A percentile compares a stretch with the other conserved stretches of the same genome.
These are phyloP conservation scores for Stagonosporopsis chrysanthemi DNA, from an alignment of 2,329 filamentous ascomycete species.

Conservation along the genomic window DNA sequence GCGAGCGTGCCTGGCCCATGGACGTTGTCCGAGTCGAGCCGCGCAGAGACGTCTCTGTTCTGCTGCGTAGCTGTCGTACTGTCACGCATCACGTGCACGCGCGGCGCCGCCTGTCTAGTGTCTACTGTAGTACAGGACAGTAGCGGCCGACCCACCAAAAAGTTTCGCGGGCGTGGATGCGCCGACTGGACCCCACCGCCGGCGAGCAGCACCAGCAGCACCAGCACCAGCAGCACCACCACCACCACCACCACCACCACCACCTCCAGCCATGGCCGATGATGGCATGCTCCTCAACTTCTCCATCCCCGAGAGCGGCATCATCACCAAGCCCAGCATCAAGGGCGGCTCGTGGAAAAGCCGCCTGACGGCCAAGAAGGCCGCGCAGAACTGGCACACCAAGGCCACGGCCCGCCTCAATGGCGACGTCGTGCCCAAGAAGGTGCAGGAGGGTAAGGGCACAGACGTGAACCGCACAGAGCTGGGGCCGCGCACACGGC, in stretches of 20 bases:
- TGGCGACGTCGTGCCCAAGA: conserved; percentile 37
- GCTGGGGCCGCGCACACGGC: conserved; percentile 35
- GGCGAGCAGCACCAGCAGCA: conserved; percentile 2
- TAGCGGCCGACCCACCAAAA: conserved; percentile 24
- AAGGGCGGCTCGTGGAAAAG: conserved; percentile 96
- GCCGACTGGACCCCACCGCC: neutral
- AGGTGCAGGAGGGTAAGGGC: conserved; percentile 25
- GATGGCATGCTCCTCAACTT: conserved; percentile 97
- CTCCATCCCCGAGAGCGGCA: conserved; percentile 72
- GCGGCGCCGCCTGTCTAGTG: conserved; percentile 1
- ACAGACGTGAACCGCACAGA: conserved; percentile 43
- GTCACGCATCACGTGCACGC: conserved; percentile 22
- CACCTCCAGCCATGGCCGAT: conserved; percentile 73
- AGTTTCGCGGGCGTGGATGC: conserved; percentile 18
- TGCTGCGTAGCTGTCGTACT: conserved; percentile 16
- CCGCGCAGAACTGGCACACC: conserved; percentile 62
- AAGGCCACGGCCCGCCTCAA: conserved; percentile 47
- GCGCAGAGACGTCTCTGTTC: conserved; percentile 29
- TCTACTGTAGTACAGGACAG: neutral
- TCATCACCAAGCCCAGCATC: conserved; percentile 70
- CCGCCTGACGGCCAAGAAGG: conserved; percentile 79
- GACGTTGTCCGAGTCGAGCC: neutral
- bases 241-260: conserved; percentile 2
- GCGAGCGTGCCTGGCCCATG: too few relatives aligned
- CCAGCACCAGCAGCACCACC: neutral